A percentile compares a stretch with the other conserved stretches of the same genome.
Evolutionary conservation across 306 rosid genomes (phyloP).

Genomic region (Pterocarpus macrocarpus): DNA sequence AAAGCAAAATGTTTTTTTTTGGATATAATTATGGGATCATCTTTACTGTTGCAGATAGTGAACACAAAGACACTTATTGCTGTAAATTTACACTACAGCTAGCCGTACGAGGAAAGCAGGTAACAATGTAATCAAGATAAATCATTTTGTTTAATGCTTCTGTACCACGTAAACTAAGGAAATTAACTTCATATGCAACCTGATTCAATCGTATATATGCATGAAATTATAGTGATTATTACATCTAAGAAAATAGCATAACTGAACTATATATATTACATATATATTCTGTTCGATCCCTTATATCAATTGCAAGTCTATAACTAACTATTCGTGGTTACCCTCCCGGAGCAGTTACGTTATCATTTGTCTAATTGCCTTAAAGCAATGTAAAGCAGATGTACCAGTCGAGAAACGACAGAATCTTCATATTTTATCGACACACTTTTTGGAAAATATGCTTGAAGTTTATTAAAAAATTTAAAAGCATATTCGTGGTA

Average conservation of each 20-base stretch:
- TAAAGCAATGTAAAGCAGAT: conserved; percentile 29
- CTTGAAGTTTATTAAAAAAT: too few species aligned
- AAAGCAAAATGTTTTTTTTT: too few species aligned
- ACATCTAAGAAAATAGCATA: background rate
- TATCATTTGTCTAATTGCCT: background rate
- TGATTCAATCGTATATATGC: background rate
- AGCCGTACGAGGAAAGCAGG: background rate
- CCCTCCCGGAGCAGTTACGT: conserved; percentile 31
- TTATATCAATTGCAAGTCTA: background rate
- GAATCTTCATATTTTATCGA: background rate
- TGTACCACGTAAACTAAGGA: conserved; percentile 14
- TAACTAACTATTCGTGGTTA: background rate
- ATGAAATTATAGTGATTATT: background rate
- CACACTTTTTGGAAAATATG: conserved; percentile 36
- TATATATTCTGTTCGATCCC: background rate
- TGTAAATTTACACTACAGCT: background rate
- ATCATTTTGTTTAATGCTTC: conserved; percentile 38
- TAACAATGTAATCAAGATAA: conserved; percentile 11
- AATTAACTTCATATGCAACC: background rate
- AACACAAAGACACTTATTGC: too few species aligned
- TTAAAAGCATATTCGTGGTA: background rate
- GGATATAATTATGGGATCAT: too few species aligned
- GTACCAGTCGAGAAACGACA: background rate
- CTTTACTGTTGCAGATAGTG: too few species aligned
- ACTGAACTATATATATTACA: background rate